phyloP scores from a whole-genome alignment of 208 protist species.

The Trypanosoma vivax region DNA sequence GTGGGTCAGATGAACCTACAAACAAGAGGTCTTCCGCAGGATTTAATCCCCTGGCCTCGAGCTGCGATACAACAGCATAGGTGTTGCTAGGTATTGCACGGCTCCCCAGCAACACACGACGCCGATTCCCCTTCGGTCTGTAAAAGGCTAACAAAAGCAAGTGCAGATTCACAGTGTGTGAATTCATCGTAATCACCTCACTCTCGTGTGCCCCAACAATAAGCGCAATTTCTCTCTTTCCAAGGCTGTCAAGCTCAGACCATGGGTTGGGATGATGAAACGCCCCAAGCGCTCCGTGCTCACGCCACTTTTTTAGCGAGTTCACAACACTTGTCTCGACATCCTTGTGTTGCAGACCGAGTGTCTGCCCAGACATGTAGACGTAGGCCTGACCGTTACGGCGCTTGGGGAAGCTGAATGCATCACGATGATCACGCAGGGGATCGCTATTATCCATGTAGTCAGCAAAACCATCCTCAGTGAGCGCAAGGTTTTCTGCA shows the following conservation, averaged over 20 bases:
- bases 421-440: conserved; percentile 45
- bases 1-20: conserved; percentile 38
- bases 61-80: conserved; percentile 86
- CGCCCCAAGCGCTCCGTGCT: conserved; percentile 71
- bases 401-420: conserved; percentile 49
- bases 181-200: conserved; percentile 92
- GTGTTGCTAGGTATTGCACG: conserved; percentile 60
- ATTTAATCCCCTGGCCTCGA: conserved; percentile 76
- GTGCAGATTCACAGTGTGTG: conserved; percentile 92
- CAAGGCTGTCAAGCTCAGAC: conserved; percentile 76
- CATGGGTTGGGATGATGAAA: conserved; percentile 79
- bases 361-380: conserved; percentile 87
- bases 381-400: conserved; percentile 34
- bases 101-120: conserved; percentile 90
- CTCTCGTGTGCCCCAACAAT: conserved; percentile 79
- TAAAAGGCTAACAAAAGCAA: conserved; percentile 92
- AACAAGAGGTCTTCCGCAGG: conserved; percentile 43
- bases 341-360: conserved; percentile 85
- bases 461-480: conserved; percentile 65
- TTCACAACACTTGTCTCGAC: conserved; percentile 46
- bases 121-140: conserved; percentile 65
- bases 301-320: conserved; percentile 88
- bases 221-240: conserved; percentile 48
- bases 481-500: conserved; percentile 42
- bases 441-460: conserved; percentile 61